Evolutionary conservation across 805 yeast species (phyloP).

Genomic region (Candida tibetensis): DNA sequence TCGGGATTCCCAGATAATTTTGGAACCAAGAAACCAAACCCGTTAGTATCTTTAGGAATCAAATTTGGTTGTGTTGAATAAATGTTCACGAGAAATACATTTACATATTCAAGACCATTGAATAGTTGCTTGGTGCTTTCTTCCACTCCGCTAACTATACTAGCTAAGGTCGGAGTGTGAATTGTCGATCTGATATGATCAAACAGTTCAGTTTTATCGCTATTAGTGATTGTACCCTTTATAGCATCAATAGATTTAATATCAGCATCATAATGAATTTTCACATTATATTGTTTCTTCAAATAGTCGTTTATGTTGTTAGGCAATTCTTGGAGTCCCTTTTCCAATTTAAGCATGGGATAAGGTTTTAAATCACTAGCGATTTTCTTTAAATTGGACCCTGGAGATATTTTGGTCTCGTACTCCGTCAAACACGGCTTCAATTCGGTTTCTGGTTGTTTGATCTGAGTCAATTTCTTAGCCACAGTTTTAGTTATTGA

Average conservation of each 20-base stretch:
- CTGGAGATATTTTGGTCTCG: constrained; percentile 37
- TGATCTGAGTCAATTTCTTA: constrained; percentile 23
- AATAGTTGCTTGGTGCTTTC: constrained; percentile 17
- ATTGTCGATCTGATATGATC: constrained; percentile 64
- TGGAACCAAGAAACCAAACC: constrained; percentile 92
- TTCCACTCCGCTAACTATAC: constrained; percentile 21
- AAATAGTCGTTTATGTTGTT: constrained; percentile 39
- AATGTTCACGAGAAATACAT: constrained; percentile 66
- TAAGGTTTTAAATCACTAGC: constrained; percentile 42
- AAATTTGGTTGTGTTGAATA: constrained; percentile 34
- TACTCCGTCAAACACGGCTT: constrained; percentile 32
- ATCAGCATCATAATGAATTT: constrained; percentile 28
- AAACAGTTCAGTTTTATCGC: constrained; percentile 17
- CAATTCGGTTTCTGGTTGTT: neutral
- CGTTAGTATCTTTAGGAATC: constrained; percentile 42
- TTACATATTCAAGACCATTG: constrained; percentile 35
- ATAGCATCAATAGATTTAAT: constrained; percentile 20
- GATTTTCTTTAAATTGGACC: constrained; percentile 36
- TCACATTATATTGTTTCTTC: constrained; percentile 37
- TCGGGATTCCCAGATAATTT: constrained; percentile 41
- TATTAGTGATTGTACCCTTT: constrained; percentile 10
- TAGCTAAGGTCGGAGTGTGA: constrained; percentile 40
- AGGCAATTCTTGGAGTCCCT: constrained; percentile 59
- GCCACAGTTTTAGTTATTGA: constrained; percentile 51
- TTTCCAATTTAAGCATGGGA: constrained; percentile 59